Base-by-base conservation (phyloP, 2,329 filamentous ascomycete genomes). In the Byssothecium circinans region DNA sequence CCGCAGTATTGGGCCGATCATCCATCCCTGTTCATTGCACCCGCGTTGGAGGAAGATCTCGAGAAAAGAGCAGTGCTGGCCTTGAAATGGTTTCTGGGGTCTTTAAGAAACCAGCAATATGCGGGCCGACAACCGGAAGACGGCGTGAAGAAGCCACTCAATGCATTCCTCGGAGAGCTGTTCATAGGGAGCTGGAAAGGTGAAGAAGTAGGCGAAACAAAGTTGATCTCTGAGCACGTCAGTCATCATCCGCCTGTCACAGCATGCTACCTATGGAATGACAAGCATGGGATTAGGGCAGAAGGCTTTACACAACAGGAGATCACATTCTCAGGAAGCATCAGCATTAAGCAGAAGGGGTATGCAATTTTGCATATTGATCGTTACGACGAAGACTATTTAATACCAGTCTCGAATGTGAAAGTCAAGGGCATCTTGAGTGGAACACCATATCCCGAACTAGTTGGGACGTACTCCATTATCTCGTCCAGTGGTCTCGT, bases 131-230 rank as follows among this genome's bases (percentile, higher is more conserved):
- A 67, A 8, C 68, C 72, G 27, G 61, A 56, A 19, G 69, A 75
- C 12, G 75, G 74, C 3, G 69, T 75, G 1, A 79, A 78, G 64
- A 81, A 80, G 53, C 77, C 78, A 0, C 57, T 80, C 39, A 79
- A 79, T 50, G 74, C 77, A 1, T 78, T 79, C 43, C 62, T 79
- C 1, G 76, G 76, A 0, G 76, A 79, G 45, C 43, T 78, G 1
- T 79, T 78, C 52, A 46, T 78, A 3, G 75, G 65, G 12, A 54
- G 43, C 14, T 69, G 59, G 57, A 49, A 61, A 7, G 18, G 56
- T 58, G 23, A 56, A 57, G n/a, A 65, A 69, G 32, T 57, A 66
- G 71, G 73, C 15, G 67, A 71, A 43, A 76, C 73, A 2, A 66
- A 60, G 30, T 53, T 77, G 8, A 64, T 77, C 1, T 67, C 69